Evolutionary conservation across 257 asterid species (phyloP), one percentile per base, ranked within the genome.

Genomic region (Solanum dulcamara): DNA sequence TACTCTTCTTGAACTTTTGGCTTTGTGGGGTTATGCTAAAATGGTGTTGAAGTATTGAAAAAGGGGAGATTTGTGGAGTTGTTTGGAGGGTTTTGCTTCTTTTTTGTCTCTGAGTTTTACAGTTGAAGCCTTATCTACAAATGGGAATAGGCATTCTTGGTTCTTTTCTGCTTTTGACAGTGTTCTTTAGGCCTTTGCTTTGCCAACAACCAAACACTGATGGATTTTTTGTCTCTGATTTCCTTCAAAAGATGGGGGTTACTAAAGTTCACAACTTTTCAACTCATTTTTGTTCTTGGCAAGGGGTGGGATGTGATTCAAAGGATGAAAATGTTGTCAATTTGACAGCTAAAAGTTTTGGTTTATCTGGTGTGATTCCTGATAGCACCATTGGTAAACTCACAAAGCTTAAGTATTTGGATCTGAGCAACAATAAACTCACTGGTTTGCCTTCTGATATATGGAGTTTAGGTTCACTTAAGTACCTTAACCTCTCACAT

Each of bases 371-470:
- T 86, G 84, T 84, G 59, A 89, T 96, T 79, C 97, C 98, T 80
- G 99, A 96, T 67, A 88, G 87, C 89, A 94, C 99, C 74, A 89
- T 96, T 83, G 98, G 98, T 60, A 96, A 96, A 85, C 90, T 96
- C 90, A 66, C 74, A 60, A 93, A 88, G 87, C 93, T 96, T 57
- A 87, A 93, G 75, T 18, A 83, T 85, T 91, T 96, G 92, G 99
- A 96, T 92, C 97, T 96, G 80, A 96, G 99, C 89, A 86, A 87
- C 84, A 96, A 96, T 89, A 92, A 84, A 42, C 92, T 96, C 88
- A 91, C 94, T 83, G 88, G 74, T 85, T 74, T 95, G 84, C 93
- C 99, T 71, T 92, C 97, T 89, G 99, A 96, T 93, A 92, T 96
- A 62, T 96, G 98, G 98, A 94, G 98, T 89, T 91, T 96, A 90